Evolutionary conservation across 2,329 filamentous ascomycete species (phyloP).

Genomic region (Botrytis porri): DNA sequence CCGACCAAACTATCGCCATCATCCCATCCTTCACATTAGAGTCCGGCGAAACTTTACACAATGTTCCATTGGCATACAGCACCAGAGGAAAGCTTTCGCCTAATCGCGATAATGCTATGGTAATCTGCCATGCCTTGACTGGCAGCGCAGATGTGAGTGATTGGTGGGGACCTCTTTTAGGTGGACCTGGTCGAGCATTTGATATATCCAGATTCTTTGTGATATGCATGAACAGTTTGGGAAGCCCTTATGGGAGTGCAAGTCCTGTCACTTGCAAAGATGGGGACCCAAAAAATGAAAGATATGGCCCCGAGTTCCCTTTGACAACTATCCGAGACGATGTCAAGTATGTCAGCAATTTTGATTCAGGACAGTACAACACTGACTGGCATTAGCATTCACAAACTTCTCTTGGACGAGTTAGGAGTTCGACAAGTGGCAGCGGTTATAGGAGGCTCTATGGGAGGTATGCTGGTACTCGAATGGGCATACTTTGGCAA

Average conservation of each 20-base stretch:
- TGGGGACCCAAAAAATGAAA: constrained; percentile 67
- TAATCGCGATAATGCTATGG: constrained; percentile 64
- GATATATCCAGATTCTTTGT: constrained; percentile 82
- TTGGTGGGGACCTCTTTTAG: constrained; percentile 84
- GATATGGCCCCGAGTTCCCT: constrained; percentile 94
- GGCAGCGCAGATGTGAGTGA: constrained; percentile 81
- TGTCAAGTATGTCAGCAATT: constrained; percentile 67
- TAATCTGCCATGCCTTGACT: constrained; percentile 80
- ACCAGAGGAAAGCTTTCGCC: constrained; percentile 60
- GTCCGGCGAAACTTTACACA: constrained; percentile 78
- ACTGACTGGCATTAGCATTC: constrained; percentile 53
- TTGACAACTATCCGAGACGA: constrained; percentile 94
- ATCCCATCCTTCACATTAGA: constrained; percentile 90
- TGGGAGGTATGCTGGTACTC: constrained; percentile 87
- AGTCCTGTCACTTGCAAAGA: constrained; percentile 87
- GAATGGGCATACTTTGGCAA: constrained; percentile 91
- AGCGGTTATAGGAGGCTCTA: constrained; percentile 76
- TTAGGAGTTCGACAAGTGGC: constrained; percentile 76
- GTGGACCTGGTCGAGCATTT: constrained; percentile 74
- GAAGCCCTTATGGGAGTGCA: constrained; percentile 83
- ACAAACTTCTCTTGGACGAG: constrained; percentile 77
- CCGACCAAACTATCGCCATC: constrained; percentile 81
- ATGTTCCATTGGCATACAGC: constrained; percentile 70
- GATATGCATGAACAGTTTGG: constrained; percentile 81
- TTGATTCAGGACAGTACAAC: constrained; percentile 21